phyloP scores from a whole-genome alignment of 2,329 filamentous ascomycete species.

The Talaromyces sp. region DNA sequence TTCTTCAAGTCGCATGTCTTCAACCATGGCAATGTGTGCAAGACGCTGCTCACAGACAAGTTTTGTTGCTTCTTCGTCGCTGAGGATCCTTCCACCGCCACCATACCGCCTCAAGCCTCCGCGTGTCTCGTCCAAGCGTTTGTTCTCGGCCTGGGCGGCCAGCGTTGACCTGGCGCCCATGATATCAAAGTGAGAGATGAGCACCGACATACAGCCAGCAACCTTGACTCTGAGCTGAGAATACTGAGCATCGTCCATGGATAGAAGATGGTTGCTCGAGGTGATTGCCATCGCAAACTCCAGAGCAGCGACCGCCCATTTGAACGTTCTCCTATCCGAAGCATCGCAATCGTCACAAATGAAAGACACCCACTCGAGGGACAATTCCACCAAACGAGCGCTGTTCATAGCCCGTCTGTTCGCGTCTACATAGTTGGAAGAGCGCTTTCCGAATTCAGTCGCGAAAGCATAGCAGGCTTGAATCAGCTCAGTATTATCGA shows the following conservation, averaged over 20 bases:
- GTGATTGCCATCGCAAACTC: conserved; percentile 99
- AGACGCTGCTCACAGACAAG: conserved; percentile 75
- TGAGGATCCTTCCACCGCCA: conserved; percentile 63
- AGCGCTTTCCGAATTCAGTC: conserved; percentile 97
- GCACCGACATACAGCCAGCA: conserved; percentile 91
- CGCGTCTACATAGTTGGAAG: conserved; percentile 90
- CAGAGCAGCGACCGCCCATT: conserved; percentile 91
- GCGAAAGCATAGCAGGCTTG: conserved; percentile 98
- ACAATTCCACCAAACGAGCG: conserved; percentile 86
- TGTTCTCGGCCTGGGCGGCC: conserved; percentile 90
- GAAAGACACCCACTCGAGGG: conserved; percentile 95
- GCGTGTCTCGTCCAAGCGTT: conserved; percentile 76
- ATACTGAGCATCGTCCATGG: conserved; percentile 85
- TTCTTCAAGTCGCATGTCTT: conserved; percentile 73
- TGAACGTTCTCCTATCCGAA: conserved; percentile 91
- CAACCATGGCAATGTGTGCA: conserved; percentile 70
- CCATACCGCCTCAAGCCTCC: conserved; percentile 76
- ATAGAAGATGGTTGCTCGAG: conserved; percentile 86
- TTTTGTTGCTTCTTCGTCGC: conserved; percentile 81
- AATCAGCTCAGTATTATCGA: conserved; percentile 91
- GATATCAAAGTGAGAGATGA: conserved; percentile 98
- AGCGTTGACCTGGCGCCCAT: conserved; percentile 94
- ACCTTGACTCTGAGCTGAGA: conserved; percentile 80
- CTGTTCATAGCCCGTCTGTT: conserved; percentile 97
- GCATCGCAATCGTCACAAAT: conserved; percentile 96